Base-by-base conservation (phyloP, 805 yeast species). In the Ogataea pini region DNA sequence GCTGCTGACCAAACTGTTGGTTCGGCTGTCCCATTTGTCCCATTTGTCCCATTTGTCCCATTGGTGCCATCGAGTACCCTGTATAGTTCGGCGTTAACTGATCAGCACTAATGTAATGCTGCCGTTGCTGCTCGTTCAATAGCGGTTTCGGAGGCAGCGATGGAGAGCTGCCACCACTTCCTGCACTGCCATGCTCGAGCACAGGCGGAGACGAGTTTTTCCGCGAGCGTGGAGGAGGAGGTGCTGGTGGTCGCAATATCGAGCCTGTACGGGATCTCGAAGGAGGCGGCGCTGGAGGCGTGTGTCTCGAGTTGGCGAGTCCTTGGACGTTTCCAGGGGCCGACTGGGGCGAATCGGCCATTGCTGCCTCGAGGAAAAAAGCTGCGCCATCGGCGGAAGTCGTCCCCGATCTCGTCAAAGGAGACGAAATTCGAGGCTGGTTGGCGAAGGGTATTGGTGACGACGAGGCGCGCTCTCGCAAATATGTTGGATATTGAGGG, bases 261-360 rank as follows among this genome's bases (percentile, higher is more conserved):
- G 59, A 54, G 1, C 45, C 18, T 1, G 53, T 44, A 3, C 57
- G 28, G 36, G 47, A 18, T 40, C 57, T 36, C 31, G 58, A 34
- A 34, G 65, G 54, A 37, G 64, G 54, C 38, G 67, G 56, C 36
- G 65, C 52, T 4, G 71, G 70, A 33, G 70, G 65, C 34, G 62
- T 44, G 19, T 56, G 51, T 2, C 58, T 50, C 17, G 17, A 51
- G 42, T 10, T 18, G 24, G 37, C 37, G n/a, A 12, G 18, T 7
- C 18, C 18, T 9, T 33, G 48, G 13, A 44, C 43, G 19, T 25
- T 31, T 31, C 33, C 42, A 20, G 36, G 36, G 19, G 43, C 31
- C 13, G 37, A 19, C 17, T 31, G 39, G 6, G 58, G 55, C 1
- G 57, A 47, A 9, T 43, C 52, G 14, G 52, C 47, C 46, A 60